These are phyloP conservation scores for Serendipita indica DNA, from an alignment of 768 basidiomycete species.

Conservation along the genomic window DNA sequence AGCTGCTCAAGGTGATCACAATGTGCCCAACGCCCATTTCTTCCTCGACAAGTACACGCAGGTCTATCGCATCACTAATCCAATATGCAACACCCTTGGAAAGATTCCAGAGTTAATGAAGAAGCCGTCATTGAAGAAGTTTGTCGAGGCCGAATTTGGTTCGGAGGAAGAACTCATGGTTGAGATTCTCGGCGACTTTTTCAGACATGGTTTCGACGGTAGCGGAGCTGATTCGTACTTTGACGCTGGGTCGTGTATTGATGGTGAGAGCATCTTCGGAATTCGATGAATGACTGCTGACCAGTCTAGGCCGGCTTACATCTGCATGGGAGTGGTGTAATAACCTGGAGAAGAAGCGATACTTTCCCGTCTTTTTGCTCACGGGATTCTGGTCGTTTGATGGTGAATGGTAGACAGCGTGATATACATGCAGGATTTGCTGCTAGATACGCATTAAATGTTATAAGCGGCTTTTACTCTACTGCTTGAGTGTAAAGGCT, in stretches of 20 bases:
- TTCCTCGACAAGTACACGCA: slow-evolving; percentile 90
- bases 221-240: slow-evolving; percentile 87
- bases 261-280: too few species aligned
- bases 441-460: too few species aligned
- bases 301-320: slow-evolving; percentile 49
- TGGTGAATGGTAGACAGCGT: too few species aligned
- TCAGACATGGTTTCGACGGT: slow-evolving; percentile 77
- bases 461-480: too few species aligned
- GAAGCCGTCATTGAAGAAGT: slow-evolving; percentile 56
- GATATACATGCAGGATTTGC: neutral
- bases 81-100: slow-evolving; percentile 67
- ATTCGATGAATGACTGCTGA: neutral
- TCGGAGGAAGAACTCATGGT: slow-evolving; percentile 49
- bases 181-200: slow-evolving; percentile 72
- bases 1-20: slow-evolving; percentile 37
- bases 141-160: slow-evolving; percentile 73
- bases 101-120: slow-evolving; percentile 52
- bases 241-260: slow-evolving; percentile 52
- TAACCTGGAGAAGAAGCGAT: slow-evolving; percentile 70
- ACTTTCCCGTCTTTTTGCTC: slow-evolving; percentile 64
- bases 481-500: neutral
- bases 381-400: slow-evolving; percentile 24
- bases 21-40: slow-evolving; percentile 70
- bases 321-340: slow-evolving; percentile 92
- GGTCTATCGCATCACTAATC: slow-evolving; percentile 77